These are phyloP conservation scores for Terfezia claveryi DNA, from an alignment of 495 filamentous ascomycete genomes.

Conservation along the genomic window DNA sequence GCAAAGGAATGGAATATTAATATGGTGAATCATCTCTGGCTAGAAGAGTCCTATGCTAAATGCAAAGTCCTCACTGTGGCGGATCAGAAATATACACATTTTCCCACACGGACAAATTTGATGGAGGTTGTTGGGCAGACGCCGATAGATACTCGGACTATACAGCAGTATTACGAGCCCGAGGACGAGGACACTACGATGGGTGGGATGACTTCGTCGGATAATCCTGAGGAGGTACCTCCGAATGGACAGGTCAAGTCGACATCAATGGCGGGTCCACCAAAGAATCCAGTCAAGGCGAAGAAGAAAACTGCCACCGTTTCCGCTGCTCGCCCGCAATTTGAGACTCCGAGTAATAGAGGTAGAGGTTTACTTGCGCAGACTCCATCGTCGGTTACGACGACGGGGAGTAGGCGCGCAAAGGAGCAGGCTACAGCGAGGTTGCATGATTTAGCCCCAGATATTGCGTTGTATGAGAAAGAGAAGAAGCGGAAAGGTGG, in stretches of 20 bases:
- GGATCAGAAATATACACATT: slow-evolving; percentile 51
- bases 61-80: slow-evolving; percentile 48
- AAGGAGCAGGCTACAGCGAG: slow-evolving; percentile 60
- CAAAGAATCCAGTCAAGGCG: not conserved
- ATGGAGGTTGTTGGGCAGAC: slow-evolving; percentile 85
- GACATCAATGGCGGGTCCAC: slow-evolving; percentile 1
- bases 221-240: not conserved
- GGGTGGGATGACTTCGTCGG: not conserved
- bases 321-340: not conserved
- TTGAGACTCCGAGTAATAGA: not conserved
- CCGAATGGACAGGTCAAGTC: slow-evolving; percentile 4
- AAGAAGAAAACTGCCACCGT: no score
- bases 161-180: slow-evolving; percentile 26
- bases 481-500: slow-evolving; percentile 77
- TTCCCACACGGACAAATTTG: slow-evolving; percentile 72
- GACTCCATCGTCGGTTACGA: not conserved
- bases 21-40: slow-evolving; percentile 86
- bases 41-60: slow-evolving; percentile 88
- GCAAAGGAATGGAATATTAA: slow-evolving; percentile 81
- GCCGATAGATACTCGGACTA: slow-evolving; percentile 33
- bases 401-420: slow-evolving; percentile 46
- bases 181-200: not conserved
- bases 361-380: not conserved
- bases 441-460: slow-evolving; percentile 52
- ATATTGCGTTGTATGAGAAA: slow-evolving; percentile 79